Percentiles rank a stretch among this genome's conserved stretches.
These are phyloP conservation scores for Xylaria sp. DNA, from an alignment of 2,329 filamentous ascomycete species.

Conservation along the genomic window DNA sequence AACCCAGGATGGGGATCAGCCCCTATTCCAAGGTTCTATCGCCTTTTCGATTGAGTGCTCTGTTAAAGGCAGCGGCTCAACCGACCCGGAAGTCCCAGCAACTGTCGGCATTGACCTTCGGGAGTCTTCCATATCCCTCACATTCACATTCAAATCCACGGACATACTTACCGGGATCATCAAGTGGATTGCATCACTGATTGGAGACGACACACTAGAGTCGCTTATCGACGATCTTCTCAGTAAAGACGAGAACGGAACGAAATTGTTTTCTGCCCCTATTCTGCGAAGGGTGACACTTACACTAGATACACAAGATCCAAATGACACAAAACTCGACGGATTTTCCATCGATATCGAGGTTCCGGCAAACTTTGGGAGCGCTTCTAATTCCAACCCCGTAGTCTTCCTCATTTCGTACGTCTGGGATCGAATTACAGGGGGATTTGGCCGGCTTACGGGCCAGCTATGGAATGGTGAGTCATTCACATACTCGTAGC, in stretches of 20 bases:
- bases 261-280: background rate
- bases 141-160: slow-evolving; percentile 2
- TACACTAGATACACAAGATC: slow-evolving; percentile 1
- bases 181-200: slow-evolving; percentile 19
- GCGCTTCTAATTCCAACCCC: background rate
- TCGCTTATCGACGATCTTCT: slow-evolving; percentile 16
- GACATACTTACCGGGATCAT: slow-evolving; percentile 14
- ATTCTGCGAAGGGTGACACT: slow-evolving; percentile 1
- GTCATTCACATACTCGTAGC: background rate
- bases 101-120: background rate
- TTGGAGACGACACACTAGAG: slow-evolving; percentile 21
- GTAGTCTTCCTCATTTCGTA: slow-evolving; percentile 16
- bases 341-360: slow-evolving; percentile 16
- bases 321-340: background rate
- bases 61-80: background rate
- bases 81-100: background rate
- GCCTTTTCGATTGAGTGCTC: background rate
- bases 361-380: slow-evolving; percentile 7
- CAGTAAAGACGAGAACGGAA: background rate
- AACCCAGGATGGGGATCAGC: background rate
- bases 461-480: slow-evolving; percentile 18
- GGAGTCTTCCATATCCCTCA: slow-evolving; percentile 3
- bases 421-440: background rate
- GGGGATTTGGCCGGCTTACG: background rate
- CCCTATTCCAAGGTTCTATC: background rate